Percentiles rank a stretch among this genome's conserved stretches.
Evolutionary conservation across 768 basidiomycete genomes (phyloP).

Genomic region (Mycena sanguinolenta): DNA sequence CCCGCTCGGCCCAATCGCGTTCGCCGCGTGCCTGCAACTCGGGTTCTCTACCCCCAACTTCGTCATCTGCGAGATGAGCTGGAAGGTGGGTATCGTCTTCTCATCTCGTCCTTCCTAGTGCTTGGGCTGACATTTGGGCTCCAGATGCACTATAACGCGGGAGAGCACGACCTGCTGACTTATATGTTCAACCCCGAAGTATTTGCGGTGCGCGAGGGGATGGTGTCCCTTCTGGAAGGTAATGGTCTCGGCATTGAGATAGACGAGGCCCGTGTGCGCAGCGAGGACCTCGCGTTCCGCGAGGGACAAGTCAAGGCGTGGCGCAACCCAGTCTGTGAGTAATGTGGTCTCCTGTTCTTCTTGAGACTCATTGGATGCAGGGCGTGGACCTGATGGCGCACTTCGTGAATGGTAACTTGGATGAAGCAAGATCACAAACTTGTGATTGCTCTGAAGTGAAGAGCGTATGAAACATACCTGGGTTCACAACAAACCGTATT

Average conservation of each 20-base stretch:
- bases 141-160: conserved; percentile 76
- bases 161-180: conserved; percentile 69
- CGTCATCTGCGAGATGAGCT: conserved; percentile 63
- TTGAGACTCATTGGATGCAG: background rate
- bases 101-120: background rate
- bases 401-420: background rate
- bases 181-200: conserved; percentile 67
- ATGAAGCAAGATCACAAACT: background rate
- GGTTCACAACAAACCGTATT: too few relatives aligned
- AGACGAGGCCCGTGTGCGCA: conserved; percentile 66
- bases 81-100: conserved; percentile 54
- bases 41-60: conserved; percentile 67
- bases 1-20: conserved; percentile 77
- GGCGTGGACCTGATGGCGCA: background rate
- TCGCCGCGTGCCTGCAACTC: conserved; percentile 79
- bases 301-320: conserved; percentile 47
- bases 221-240: conserved; percentile 60
- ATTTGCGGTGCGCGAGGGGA: conserved; percentile 68
- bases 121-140: background rate
- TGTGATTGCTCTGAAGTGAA: too few relatives aligned
- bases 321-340: conserved; percentile 54
- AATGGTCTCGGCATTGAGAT: conserved; percentile 74
- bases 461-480: too few relatives aligned
- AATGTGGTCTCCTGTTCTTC: background rate
- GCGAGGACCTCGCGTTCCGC: conserved; percentile 35